phyloP scores from a whole-genome alignment of 2,329 filamentous ascomycete genomes.

The Penicillium psychrosexuale region DNA sequence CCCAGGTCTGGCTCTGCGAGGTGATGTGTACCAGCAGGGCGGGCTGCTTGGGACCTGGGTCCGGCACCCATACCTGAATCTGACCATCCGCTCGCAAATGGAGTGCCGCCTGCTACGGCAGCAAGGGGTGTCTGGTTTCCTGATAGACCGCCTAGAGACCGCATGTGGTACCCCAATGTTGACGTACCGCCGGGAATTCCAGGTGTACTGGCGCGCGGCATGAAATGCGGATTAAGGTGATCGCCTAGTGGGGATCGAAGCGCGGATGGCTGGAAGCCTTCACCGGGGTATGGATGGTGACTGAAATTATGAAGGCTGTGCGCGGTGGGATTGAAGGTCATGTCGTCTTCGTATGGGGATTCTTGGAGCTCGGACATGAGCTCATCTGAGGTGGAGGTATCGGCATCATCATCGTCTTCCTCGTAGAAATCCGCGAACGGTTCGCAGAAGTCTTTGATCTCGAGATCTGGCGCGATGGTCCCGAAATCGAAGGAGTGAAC shows the following conservation, averaged over 20 bases:
- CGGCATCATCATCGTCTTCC: conserved; percentile 58
- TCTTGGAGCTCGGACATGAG: conserved; percentile 27
- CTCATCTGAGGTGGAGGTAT: conserved; percentile 36
- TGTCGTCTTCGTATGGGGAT: conserved; percentile 32
- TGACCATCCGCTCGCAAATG: conserved; percentile 40
- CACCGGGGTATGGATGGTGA: conserved; percentile 30
- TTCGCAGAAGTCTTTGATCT: conserved; percentile 95
- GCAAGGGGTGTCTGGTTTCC: conserved; percentile 50
- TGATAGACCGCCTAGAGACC: conserved; percentile 48
- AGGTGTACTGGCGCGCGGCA: conserved; percentile 46
- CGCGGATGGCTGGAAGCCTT: conserved; percentile 30
- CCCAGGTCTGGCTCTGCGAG: conserved; percentile 36
- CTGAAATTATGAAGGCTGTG: conserved; percentile 20
- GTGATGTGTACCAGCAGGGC: conserved; percentile 21
- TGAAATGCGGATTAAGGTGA: conserved; percentile 41
- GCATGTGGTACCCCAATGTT: conserved; percentile 49
- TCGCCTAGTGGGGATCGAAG: conserved; percentile 40
- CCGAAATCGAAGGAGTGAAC: conserved; percentile 95
- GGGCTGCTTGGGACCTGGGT: conserved; percentile 15
- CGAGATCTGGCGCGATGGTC: conserved; percentile 73
- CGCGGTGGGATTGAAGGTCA: conserved; percentile 24
- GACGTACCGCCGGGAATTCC: conserved; percentile 50
- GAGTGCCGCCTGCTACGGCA: conserved; percentile 44
- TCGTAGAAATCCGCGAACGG: conserved; percentile 97
- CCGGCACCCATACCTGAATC: conserved; percentile 28